Evolutionary conservation across 2,329 filamentous ascomycete species (phyloP), one percentile per base, ranked within the genome.

Genomic region (Pleoardoris graminearum): DNA sequence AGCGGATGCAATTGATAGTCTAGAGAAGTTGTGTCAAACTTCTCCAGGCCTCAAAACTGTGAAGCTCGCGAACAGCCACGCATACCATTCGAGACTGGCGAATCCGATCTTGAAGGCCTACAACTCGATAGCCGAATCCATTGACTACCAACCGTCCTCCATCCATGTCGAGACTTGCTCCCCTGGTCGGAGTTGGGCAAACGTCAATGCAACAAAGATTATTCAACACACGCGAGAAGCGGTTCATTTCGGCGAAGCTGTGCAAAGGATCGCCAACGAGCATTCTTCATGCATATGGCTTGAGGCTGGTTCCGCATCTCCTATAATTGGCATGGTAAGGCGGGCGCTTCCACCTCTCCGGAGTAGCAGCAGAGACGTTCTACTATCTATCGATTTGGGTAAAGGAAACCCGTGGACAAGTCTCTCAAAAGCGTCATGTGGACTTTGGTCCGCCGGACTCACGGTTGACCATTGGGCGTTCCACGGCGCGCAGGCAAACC

Each of bases 361-460:
- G 16, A 37, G 7, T 5, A 3, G 5, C 10, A 30, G 17, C 14
- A 21, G 36, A 10, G 35, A 29, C 3, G 14, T 44, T 23, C 45
- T 38, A 7, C 30, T 22, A 6, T 10, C 45, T 11, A 25, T n/a
- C 8, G 6, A n/a, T 14, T 36, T 17, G 5, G 10, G 8, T 16
- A 11, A 38, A 37, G 7, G 14, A 2, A 37, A 30, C n/a, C 8
- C 17, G 19, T 17, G 11, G 4, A 23, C 12, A 10, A 25, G 37
- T 14, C 60, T 74, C 1, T 50, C 57, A 1, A 58, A 70, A 21
- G 50, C 60, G 0, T 69, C 63, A 3, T 17, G 61, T 7, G 43
- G 44, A 3, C 65, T 80, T 0, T 80, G 78, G 77, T 73, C 70
- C 29, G 37, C 52, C 1, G 76, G 77, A 0, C 4, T 75, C 0